Evolutionary conservation across 768 basidiomycete genomes (phyloP), one percentile per base, ranked within the genome.

Genomic region (Baorangia bicolor): DNA sequence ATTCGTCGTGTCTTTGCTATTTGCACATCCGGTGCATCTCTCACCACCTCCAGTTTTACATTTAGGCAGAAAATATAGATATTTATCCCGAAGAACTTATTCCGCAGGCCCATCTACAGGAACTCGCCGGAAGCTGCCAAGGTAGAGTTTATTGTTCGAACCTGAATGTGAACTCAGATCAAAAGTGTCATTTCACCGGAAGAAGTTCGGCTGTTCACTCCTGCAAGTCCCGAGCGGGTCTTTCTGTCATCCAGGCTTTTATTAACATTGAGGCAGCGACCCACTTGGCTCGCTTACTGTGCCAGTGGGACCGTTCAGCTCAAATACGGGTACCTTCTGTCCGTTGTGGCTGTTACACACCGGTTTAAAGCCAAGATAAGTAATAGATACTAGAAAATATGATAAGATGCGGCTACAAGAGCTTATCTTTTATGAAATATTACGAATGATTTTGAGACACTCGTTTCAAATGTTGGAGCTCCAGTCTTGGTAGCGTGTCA

Each of bases 81-180:
- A 49, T 47, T 49, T 53, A 53, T 55, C 42, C 56, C 54, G 54
- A 59, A 57, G 58, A 41, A 56, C 56, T 66, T 38, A 37, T 51
- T 64, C 63, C 65, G 66, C 65, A 66, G 60, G 60, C 10, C 53
- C 63, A 59, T 63, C 53, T 59, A 4, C 56, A 63, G 67, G 66
- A 69, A 69, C 35, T 42, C 35, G 39, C 65, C 61, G 62, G 62
- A 61, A 49, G 57, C 54, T 62, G 58, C 60, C 64, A 68, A 69
- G 58, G 62, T 61, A 71, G 63, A 62, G 62, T 66, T 71, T 67
- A 59, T 64, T 63, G 51, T 48, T 51, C 63, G 64, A 65, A 61
- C 67, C 61, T 57, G 66, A 59, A 49, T 61, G 53, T 65, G 41
- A 47, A 58, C 49, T 58, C 61, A 52, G 56, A 60, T 71, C 58